Conservation (phyloP, 495 filamentous ascomycete species). For the Penicillium malachiteum region DNA sequence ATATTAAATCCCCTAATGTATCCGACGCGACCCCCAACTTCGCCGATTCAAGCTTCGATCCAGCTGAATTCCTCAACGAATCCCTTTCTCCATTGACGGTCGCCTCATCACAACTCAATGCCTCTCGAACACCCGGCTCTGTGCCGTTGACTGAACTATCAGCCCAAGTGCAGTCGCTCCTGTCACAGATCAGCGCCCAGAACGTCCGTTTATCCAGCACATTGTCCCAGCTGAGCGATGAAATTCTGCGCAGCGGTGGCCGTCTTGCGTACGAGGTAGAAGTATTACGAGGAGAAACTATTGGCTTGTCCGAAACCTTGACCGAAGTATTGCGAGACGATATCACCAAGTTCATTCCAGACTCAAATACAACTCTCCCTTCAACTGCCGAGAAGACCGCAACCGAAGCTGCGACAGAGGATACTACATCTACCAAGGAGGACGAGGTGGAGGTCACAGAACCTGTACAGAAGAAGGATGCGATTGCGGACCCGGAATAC, state of each 20-base stretch:
- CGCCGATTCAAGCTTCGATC: slow-evolving; percentile 70
- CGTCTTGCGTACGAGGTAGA: slow-evolving; percentile 94
- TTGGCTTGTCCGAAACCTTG: slow-evolving; percentile 72
- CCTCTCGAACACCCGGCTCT: slow-evolving; percentile 42
- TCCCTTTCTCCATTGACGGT: slow-evolving; percentile 59
- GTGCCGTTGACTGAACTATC: slow-evolving; percentile 75
- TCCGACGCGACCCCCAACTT: slow-evolving; percentile 61
- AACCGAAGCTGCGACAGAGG: slow-evolving; percentile 8
- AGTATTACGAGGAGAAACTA: slow-evolving; percentile 80
- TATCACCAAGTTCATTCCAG: slow-evolving; percentile 66
- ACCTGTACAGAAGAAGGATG: not conserved
- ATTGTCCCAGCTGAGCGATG: slow-evolving; percentile 87
- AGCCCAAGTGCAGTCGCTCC: slow-evolving; percentile 74
- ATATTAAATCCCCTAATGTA: slow-evolving; percentile 34
- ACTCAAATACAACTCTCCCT: slow-evolving; percentile 20
- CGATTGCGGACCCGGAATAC: slow-evolving; percentile 59
- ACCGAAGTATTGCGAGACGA: slow-evolving; percentile 68
- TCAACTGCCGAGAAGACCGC: slow-evolving; percentile 5
- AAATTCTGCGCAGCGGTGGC: slow-evolving; percentile 83
- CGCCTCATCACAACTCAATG: slow-evolving; percentile 39
- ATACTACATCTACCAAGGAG: slow-evolving; percentile 12
- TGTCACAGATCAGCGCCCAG: slow-evolving; percentile 85
- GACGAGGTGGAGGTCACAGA: slow-evolving; percentile 7
- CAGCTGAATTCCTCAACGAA: slow-evolving; percentile 77
- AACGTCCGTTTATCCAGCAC: slow-evolving; percentile 78